Evolutionary conservation across 371 early-diverging fungal genomes (phyloP).

Genomic region (Syncephalis plumigaleata): DNA sequence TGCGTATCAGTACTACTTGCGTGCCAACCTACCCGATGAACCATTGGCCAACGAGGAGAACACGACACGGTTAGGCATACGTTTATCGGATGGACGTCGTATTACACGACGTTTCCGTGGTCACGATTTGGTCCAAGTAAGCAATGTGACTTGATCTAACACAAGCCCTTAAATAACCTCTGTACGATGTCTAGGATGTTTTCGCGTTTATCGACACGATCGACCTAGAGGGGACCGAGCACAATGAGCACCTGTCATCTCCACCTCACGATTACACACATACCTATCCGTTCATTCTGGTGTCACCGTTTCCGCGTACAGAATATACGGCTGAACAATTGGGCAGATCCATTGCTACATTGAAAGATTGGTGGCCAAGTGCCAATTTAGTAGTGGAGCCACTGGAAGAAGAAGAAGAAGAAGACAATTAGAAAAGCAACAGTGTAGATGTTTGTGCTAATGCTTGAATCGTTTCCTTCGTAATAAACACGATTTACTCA

Average conservation of each 20-base stretch:
- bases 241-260: conserved; percentile 9
- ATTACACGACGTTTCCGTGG: conserved; percentile 52
- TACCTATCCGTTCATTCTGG: conserved; percentile 40
- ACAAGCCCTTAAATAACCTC: background rate
- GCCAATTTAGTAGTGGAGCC: conserved; percentile 54
- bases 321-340: conserved; percentile 21
- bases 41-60: conserved; percentile 25
- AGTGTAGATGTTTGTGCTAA: background rate
- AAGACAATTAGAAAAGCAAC: too few relatives aligned
- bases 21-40: conserved; percentile 28
- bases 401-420: conserved; percentile 14
- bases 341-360: conserved; percentile 19
- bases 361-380: conserved; percentile 49
- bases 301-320: conserved; percentile 53
- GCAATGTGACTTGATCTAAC: background rate
- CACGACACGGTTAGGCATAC: conserved; percentile 43
- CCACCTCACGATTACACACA: conserved; percentile 37
- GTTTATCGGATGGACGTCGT: conserved; percentile 54
- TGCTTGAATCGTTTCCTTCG: too few relatives aligned
- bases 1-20: conserved; percentile 21
- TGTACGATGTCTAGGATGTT: conserved; percentile 11
- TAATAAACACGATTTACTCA: background rate
- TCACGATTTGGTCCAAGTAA: conserved; percentile 42
- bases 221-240: conserved; percentile 14
- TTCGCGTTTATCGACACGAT: conserved; percentile 56